Conservation (phyloP, 768 basidiomycete genomes). For the Pleurotus eryngii region DNA sequence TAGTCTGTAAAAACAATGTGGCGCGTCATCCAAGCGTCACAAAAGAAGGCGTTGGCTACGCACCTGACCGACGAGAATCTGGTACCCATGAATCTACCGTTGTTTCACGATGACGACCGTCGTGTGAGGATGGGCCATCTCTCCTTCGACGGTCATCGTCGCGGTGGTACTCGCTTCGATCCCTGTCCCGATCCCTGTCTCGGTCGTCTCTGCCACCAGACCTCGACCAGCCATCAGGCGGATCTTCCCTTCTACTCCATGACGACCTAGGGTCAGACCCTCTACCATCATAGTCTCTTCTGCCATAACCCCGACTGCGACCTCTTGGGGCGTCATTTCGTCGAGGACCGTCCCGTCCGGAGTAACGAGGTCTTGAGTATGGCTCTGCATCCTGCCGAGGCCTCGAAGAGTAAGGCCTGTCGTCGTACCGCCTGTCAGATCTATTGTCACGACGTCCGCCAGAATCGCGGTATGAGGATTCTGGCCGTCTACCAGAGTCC, state of each 20-base stretch:
- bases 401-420: neutral
- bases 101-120: constrained; percentile 12
- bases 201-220: constrained; percentile 5
- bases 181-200: constrained; percentile 19
- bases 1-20: neutral
- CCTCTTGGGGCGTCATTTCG: neutral
- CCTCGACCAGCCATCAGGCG: neutral
- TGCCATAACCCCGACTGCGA: neutral
- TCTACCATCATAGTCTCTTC: neutral
- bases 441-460: constrained; percentile 3
- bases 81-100: constrained; percentile 1
- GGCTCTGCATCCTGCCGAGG: neutral
- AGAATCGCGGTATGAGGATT: neutral
- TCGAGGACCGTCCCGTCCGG: neutral
- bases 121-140: constrained; percentile 19
- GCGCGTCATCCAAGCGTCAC: neutral
- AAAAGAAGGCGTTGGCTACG: neutral
- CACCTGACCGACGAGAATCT: constrained; percentile 3
- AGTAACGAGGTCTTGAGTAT: neutral
- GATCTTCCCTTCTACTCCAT: neutral
- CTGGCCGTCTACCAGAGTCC: constrained; percentile 1
- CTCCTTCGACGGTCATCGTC: constrained; percentile 17
- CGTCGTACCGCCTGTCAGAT: neutral
- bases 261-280: neutral
- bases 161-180: constrained; percentile 20